These are phyloP conservation scores for Asterophora parasitica DNA, from an alignment of 768 basidiomycete genomes.

Conservation along the genomic window DNA sequence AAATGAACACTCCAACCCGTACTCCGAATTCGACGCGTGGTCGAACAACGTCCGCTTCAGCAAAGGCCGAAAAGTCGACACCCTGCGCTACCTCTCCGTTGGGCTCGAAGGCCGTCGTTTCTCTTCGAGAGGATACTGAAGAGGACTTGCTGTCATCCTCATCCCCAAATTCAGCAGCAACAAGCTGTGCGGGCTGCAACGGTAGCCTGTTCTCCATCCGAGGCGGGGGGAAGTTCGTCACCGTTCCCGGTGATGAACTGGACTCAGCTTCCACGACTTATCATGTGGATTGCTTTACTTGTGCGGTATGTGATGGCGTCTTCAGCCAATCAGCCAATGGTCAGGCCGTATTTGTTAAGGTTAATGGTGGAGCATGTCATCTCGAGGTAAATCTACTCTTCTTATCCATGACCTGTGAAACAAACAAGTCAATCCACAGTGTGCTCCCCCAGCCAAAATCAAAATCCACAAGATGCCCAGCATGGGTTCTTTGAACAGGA, in stretches of 20 bases:
- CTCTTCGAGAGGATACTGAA: slow-evolving; percentile 8
- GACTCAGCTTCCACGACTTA: slow-evolving; percentile 53
- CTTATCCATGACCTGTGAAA: background rate
- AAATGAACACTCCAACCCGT: slow-evolving; percentile 29
- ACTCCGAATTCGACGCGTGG: slow-evolving; percentile 23
- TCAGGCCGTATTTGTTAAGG: slow-evolving; percentile 67
- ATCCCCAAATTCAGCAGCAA: slow-evolving; percentile 25
- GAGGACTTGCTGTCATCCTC: slow-evolving; percentile 16
- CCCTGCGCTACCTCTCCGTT: slow-evolving; percentile 1
- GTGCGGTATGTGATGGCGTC: slow-evolving; percentile 54
- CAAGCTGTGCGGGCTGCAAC: slow-evolving; percentile 57
- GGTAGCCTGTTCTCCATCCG: slow-evolving; percentile 51
- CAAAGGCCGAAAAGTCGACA: background rate
- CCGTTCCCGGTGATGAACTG: slow-evolving; percentile 53
- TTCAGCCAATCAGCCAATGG: slow-evolving; percentile 62
- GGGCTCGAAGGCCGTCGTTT: slow-evolving; percentile 3
- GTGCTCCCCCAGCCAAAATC: slow-evolving; percentile 39
- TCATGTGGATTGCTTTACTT: slow-evolving; percentile 75
- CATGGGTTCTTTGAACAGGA: slow-evolving; percentile 17
- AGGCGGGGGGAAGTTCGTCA: slow-evolving; percentile 64
- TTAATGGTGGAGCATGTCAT: slow-evolving; percentile 64
- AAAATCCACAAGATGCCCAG: slow-evolving; percentile 31
- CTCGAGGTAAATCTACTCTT: slow-evolving; percentile 37
- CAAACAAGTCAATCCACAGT: slow-evolving; percentile 26
- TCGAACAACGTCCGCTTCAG: slow-evolving; percentile 3